Evolutionary conservation across 148 eudicot species (phyloP).

Genomic region (Rhododendron ovatum): DNA sequence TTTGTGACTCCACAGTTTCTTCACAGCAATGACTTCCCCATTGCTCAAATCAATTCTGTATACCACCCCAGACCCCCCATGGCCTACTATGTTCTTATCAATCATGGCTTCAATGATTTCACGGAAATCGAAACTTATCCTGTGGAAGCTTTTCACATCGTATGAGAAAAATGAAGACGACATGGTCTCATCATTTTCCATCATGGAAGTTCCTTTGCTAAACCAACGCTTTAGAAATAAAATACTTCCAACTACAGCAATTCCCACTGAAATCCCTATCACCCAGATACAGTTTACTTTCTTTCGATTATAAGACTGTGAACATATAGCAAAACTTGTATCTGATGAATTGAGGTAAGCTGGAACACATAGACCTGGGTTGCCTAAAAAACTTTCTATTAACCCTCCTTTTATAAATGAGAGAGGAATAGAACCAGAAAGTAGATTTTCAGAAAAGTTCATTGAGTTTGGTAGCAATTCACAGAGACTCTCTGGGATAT

Average conservation of each 20-base stretch:
- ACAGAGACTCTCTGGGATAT: slow-evolving; percentile 54
- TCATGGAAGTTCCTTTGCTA: slow-evolving; percentile 34
- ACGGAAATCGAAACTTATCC: slow-evolving; percentile 60
- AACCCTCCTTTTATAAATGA: slow-evolving; percentile 55
- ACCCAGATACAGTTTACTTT: slow-evolving; percentile 57
- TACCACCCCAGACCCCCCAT: slow-evolving; percentile 92
- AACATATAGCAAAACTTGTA: slow-evolving; percentile 49
- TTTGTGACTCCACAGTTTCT: slow-evolving; percentile 73
- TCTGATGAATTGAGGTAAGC: slow-evolving; percentile 38
- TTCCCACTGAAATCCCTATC: slow-evolving; percentile 46
- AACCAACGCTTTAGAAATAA: slow-evolving; percentile 55
- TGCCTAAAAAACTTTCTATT: slow-evolving; percentile 68
- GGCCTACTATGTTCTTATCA: slow-evolving; percentile 82
- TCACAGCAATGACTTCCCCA: slow-evolving; percentile 75
- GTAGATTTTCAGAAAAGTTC: slow-evolving; percentile 67
- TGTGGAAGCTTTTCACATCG: slow-evolving; percentile 79
- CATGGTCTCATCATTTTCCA: slow-evolving; percentile 51
- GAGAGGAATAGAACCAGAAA: slow-evolving; percentile 72
- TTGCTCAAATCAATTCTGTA: slow-evolving; percentile 64
- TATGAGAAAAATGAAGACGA: slow-evolving; percentile 66
- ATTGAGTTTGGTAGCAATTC: slow-evolving; percentile 62
- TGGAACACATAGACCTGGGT: slow-evolving; percentile 61
- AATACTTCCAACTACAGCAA: slow-evolving; percentile 44
- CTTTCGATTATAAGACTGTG: slow-evolving; percentile 32
- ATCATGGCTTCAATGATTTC: slow-evolving; percentile 74